Evolutionary conservation across 1,139 yeast species (phyloP).

Genomic region (Zygosaccharomyces sapae): DNA sequence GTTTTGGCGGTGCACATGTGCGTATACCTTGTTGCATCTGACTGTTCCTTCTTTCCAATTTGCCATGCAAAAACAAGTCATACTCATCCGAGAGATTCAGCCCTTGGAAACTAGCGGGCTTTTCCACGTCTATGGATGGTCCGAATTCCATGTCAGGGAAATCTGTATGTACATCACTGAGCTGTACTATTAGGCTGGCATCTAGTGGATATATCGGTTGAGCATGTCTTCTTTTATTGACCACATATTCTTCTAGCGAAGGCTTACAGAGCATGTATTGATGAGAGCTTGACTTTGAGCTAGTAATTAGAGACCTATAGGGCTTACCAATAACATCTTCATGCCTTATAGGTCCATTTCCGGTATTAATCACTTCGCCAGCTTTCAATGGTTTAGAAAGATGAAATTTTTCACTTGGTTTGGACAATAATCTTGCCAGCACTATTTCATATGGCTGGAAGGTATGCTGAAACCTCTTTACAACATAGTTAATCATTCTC

Average conservation of each 20-base stretch:
- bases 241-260: slow-evolving; percentile 44
- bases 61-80: slow-evolving; percentile 8
- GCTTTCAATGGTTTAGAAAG: slow-evolving; percentile 24
- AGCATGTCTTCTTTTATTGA: slow-evolving; percentile 41
- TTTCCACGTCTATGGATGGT: slow-evolving; percentile 6
- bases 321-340: slow-evolving; percentile 37
- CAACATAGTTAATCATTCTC: slow-evolving; percentile 2
- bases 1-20: slow-evolving; percentile 31
- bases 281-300: slow-evolving; percentile 19
- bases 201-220: slow-evolving; percentile 49
- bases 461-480: slow-evolving; percentile 4
- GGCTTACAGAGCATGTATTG: slow-evolving; percentile 39
- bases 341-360: slow-evolving; percentile 37
- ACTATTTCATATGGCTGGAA: slow-evolving; percentile 12
- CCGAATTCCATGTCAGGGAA: slow-evolving; percentile 35
- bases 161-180: slow-evolving; percentile 45
- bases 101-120: slow-evolving; percentile 8
- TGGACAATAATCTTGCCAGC: slow-evolving; percentile 12
- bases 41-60: background rate
- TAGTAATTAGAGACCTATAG: slow-evolving; percentile 25
- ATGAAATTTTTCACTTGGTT: slow-evolving; percentile 24
- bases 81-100: slow-evolving; percentile 8
- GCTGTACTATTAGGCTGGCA: slow-evolving; percentile 43
- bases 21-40: background rate
- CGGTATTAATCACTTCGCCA: slow-evolving; percentile 21